These are phyloP conservation scores for Didymella pinodella DNA, from an alignment of 2,329 filamentous ascomycete species.

Conservation along the genomic window DNA sequence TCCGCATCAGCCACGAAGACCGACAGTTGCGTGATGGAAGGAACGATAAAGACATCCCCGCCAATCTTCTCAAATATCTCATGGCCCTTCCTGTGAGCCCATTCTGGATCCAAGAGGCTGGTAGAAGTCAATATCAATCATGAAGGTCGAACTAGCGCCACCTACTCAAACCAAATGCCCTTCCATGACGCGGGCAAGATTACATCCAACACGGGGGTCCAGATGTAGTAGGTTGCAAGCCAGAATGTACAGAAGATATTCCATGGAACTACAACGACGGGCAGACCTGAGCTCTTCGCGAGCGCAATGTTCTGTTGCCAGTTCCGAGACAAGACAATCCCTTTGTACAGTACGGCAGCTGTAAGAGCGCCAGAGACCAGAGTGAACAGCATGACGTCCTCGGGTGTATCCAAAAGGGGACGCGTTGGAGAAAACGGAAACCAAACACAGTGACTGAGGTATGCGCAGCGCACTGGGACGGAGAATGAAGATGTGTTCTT, in stretches of 20 bases:
- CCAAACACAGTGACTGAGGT: slow-evolving; percentile 9
- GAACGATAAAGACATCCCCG: slow-evolving; percentile 69
- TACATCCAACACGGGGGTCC: slow-evolving; percentile 63
- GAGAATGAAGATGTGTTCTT: slow-evolving; percentile 17
- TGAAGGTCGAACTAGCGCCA: slow-evolving; percentile 2
- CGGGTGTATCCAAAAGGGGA: slow-evolving; percentile 4
- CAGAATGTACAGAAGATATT: slow-evolving; percentile 62
- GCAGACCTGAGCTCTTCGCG: slow-evolving; percentile 57
- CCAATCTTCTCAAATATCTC: slow-evolving; percentile 66
- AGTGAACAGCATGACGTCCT: slow-evolving; percentile 21
- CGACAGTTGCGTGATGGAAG: slow-evolving; percentile 63
- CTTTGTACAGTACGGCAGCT: slow-evolving; percentile 43
- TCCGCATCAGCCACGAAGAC: slow-evolving; percentile 70
- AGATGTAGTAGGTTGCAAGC: slow-evolving; percentile 63
- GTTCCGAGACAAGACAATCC: slow-evolving; percentile 46
- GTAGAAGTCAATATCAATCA: slow-evolving; percentile 11
- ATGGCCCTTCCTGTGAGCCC: slow-evolving; percentile 65
- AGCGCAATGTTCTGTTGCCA: slow-evolving; percentile 53
- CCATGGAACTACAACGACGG: slow-evolving; percentile 54
- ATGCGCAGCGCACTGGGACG: slow-evolving; percentile 11
- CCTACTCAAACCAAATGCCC: slow-evolving; percentile 68
- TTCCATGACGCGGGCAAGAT: slow-evolving; percentile 63
- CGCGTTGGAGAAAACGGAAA: slow-evolving; percentile 4
- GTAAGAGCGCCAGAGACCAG: slow-evolving; percentile 38
- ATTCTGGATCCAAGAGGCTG: slow-evolving; percentile 67